Evolutionary conservation across 371 early-diverging fungal genomes (phyloP).

Genomic region (Mucor velutinosus): DNA sequence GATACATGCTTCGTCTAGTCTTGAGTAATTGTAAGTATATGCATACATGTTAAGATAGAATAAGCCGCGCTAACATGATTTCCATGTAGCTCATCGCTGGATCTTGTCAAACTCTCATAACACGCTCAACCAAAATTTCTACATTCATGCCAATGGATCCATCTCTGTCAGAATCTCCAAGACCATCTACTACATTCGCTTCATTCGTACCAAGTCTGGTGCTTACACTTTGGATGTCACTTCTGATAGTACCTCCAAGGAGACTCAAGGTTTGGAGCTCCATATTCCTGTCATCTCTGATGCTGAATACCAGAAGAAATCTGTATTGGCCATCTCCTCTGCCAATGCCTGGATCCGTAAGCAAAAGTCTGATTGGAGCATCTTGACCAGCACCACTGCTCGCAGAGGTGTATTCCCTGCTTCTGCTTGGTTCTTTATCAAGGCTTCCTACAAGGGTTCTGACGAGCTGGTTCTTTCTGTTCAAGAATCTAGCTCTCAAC

Average conservation of each 20-base stretch:
- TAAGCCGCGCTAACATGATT: background rate
- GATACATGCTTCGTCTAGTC: conserved; percentile 45
- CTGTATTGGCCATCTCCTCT: conserved; percentile 14
- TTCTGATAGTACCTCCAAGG: conserved; percentile 17
- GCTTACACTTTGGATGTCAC: conserved; percentile 20
- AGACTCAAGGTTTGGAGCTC: conserved; percentile 28
- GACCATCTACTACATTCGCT: conserved; percentile 34
- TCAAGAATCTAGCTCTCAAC: conserved; percentile 15
- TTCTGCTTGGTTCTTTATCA: conserved; percentile 46
- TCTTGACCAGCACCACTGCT: conserved; percentile 19
- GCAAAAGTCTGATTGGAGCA: conserved; percentile 25
- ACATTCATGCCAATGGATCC: conserved; percentile 33
- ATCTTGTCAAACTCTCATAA: conserved; percentile 32
- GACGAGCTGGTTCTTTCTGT: conserved; percentile 37
- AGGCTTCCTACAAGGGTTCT: conserved; percentile 20
- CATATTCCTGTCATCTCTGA: conserved; percentile 39
- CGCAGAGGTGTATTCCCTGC: conserved; percentile 43
- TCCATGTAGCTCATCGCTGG: conserved; percentile 37
- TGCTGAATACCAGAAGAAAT: conserved; percentile 24
- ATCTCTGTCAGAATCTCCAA: conserved; percentile 33
- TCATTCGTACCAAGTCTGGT: conserved; percentile 18
- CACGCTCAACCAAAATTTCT: conserved; percentile 32
- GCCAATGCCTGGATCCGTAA: conserved; percentile 26
- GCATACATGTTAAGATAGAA: background rate
- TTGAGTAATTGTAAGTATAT: conserved; percentile 30